Evolutionary conservation across 192 early-diverging fungal genomes (phyloP).

Genomic region (Linnemannia elongata): DNA sequence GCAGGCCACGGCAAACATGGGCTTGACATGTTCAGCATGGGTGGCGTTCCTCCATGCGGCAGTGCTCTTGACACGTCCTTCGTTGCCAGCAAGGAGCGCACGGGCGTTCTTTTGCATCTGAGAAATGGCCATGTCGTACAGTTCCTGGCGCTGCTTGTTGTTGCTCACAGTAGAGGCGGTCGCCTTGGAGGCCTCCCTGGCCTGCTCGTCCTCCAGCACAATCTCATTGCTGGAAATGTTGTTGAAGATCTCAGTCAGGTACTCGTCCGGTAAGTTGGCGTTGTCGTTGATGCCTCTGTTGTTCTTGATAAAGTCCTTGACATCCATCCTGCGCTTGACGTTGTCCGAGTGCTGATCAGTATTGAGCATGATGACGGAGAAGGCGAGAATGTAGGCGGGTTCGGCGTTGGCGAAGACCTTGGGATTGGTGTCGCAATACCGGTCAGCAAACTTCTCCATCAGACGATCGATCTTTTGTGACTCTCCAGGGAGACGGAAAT

Average conservation of each 20-base stretch:
- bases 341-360: constrained; percentile 92
- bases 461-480: constrained; percentile 95
- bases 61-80: constrained; percentile 60
- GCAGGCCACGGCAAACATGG: constrained; percentile 94
- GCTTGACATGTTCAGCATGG: constrained; percentile 88
- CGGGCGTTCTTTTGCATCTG: constrained; percentile 81
- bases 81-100: constrained; percentile 71
- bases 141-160: constrained; percentile 65
- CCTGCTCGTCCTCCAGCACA: constrained; percentile 91
- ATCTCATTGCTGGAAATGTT: constrained; percentile 90
- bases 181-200: constrained; percentile 54
- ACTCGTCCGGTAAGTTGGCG: constrained; percentile 81
- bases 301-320: constrained; percentile 89
- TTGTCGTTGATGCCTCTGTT: constrained; percentile 97
- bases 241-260: constrained; percentile 83
- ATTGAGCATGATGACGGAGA: constrained; percentile 94
- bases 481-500: constrained; percentile 93
- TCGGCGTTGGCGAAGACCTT: constrained; percentile 90
- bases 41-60: constrained; percentile 73
- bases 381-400: constrained; percentile 93
- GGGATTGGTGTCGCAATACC: constrained; percentile 88
- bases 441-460: constrained; percentile 97
- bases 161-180: constrained; percentile 40
- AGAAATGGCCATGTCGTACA: constrained; percentile 73
- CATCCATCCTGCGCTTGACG: constrained; percentile 90